Evolutionary conservation across 371 early-diverging fungal species (phyloP).

Genomic region (Apophysomyces sp.): DNA sequence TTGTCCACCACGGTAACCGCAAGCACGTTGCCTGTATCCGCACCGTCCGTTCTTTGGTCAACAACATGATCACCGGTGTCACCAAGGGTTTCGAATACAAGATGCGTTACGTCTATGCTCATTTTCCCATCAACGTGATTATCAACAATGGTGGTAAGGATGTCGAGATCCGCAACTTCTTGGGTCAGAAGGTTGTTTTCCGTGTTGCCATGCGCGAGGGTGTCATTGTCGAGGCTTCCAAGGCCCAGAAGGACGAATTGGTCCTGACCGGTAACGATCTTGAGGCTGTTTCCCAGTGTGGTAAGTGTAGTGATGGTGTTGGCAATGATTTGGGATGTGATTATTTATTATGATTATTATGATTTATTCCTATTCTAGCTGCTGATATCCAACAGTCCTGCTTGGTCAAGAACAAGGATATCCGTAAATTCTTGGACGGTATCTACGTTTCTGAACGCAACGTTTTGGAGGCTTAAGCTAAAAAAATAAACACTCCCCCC

Average conservation of each 20-base stretch:
- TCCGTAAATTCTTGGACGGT: conserved; percentile 99
- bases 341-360: neutral
- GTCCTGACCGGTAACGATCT: conserved; percentile 95
- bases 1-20: conserved; percentile 97
- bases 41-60: conserved; percentile 87
- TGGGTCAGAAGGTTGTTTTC: conserved; percentile 98
- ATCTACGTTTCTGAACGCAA: conserved; percentile 94
- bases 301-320: conserved; percentile 21
- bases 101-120: conserved; percentile 99
- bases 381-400: conserved; percentile 81
- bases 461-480: conserved; percentile 30
- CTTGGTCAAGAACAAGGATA: conserved; percentile 90
- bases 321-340: neutral
- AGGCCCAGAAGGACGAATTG: conserved; percentile 96
- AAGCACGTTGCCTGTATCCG: conserved; percentile 99
- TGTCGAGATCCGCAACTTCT: conserved; percentile 99
- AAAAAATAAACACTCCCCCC: neutral
- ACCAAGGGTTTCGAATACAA: conserved; percentile 96
- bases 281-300: conserved; percentile 97
- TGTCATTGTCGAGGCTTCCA: conserved; percentile 83
- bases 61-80: conserved; percentile 41
- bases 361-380: conserved; percentile 35
- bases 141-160: conserved; percentile 80
- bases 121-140: conserved; percentile 99
- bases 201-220: conserved; percentile 91